phyloP scores from a whole-genome alignment of 306 rosid species.

The Medicago arabica region DNA sequence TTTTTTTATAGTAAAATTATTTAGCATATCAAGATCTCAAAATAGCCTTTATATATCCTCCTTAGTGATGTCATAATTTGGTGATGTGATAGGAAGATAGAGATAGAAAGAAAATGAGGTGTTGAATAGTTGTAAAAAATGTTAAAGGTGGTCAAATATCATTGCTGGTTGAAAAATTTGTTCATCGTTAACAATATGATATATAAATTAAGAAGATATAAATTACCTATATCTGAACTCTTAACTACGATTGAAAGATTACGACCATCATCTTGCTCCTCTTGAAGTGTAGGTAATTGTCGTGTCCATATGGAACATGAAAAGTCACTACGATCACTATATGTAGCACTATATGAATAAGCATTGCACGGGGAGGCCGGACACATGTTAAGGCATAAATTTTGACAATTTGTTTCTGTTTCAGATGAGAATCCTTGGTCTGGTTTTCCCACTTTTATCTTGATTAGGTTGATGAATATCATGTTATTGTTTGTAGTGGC shows the following conservation, averaged over 20 bases:
- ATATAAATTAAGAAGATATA: background rate
- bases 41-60: no score
- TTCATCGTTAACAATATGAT: no score
- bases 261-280: background rate
- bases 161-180: no score
- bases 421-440: fast-evolving
- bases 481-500: background rate
- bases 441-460: background rate
- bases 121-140: no score
- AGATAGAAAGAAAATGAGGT: no score
- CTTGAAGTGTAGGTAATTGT: slow-evolving; percentile 36
- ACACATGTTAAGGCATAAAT: background rate
- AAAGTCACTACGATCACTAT: background rate
- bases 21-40: background rate
- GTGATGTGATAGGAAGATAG: no score
- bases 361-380: slow-evolving; percentile 48
- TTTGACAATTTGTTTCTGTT: slow-evolving; percentile 42
- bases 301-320: slow-evolving; percentile 38
- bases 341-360: slow-evolving; percentile 36
- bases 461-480: slow-evolving; percentile 39
- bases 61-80: no score
- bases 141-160: no score
- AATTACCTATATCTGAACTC: slow-evolving; percentile 47
- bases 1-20: background rate
- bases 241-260: slow-evolving; percentile 36